Evolutionary conservation across 352 stramenopile genomes (phyloP).

Genomic region (Peronospora destructor): DNA sequence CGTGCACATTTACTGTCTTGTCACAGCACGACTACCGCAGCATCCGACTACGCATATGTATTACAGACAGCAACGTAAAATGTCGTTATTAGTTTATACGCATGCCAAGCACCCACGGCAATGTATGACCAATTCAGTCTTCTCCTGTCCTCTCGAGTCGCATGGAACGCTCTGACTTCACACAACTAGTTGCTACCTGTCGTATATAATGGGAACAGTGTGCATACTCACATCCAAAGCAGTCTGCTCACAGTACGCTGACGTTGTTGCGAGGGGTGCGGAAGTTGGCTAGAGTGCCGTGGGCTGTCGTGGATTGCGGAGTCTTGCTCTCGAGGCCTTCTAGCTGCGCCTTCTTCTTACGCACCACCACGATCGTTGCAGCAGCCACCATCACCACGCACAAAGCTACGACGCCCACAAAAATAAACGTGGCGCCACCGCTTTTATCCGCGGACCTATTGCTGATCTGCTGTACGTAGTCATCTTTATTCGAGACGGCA

Average conservation of each 20-base stretch:
- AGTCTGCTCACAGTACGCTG: slow-evolving; percentile 38
- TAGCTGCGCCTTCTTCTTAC: slow-evolving; percentile 59
- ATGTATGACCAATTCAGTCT: slow-evolving; percentile 17
- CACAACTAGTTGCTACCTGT: slow-evolving; percentile 15
- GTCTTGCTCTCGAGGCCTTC: slow-evolving; percentile 60
- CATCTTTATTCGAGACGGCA: slow-evolving; percentile 18
- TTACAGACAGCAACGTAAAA: too few species aligned
- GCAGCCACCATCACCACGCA: slow-evolving; percentile 39
- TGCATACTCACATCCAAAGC: slow-evolving; percentile 17
- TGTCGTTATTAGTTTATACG: too few species aligned
- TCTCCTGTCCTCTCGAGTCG: slow-evolving; percentile 14
- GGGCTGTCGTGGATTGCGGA: slow-evolving; percentile 26
- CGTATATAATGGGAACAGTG: slow-evolving; percentile 24
- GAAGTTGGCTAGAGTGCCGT: slow-evolving; percentile 32
- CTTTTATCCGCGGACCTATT: slow-evolving; percentile 15
- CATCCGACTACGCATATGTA: too few species aligned
- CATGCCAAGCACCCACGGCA: slow-evolving; percentile 3
- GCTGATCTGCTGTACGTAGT: slow-evolving; percentile 30
- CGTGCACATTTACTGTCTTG: slow-evolving; percentile 98
- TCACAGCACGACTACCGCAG: slow-evolving; percentile 24
- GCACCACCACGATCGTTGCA: slow-evolving; percentile 48
- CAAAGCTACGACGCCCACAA: slow-evolving; percentile 29
- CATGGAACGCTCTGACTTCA: slow-evolving; percentile 14
- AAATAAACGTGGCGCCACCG: slow-evolving; percentile 25
- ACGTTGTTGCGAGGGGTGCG: slow-evolving; percentile 46